These are phyloP conservation scores for Leccinum variicolor DNA, from an alignment of 768 basidiomycete species.

Conservation along the genomic window DNA sequence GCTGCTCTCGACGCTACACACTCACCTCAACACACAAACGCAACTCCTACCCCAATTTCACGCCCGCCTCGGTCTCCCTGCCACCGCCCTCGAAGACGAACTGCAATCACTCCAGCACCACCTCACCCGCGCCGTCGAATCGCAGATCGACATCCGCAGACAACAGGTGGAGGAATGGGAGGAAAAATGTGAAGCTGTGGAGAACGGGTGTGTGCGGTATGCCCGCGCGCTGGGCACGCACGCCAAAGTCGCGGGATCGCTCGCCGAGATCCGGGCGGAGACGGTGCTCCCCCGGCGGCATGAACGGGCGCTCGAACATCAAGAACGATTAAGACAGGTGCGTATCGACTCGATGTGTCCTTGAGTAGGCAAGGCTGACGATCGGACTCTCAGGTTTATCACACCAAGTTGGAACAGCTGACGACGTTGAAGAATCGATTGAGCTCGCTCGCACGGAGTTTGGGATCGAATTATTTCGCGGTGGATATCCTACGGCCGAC, in stretches of 20 bases:
- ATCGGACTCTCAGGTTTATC: slow-evolving; percentile 50
- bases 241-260: slow-evolving; percentile 58
- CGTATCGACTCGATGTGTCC: slow-evolving; percentile 18
- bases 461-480: slow-evolving; percentile 57
- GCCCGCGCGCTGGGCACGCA: slow-evolving; percentile 69
- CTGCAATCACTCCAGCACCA: slow-evolving; percentile 68
- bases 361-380: background rate
- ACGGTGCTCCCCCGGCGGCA: slow-evolving; percentile 69
- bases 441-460: slow-evolving; percentile 51
- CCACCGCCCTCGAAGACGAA: slow-evolving; percentile 79
- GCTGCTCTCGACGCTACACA: slow-evolving; percentile 72
- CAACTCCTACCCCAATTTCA: slow-evolving; percentile 80
- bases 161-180: slow-evolving; percentile 79
- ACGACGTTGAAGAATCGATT: slow-evolving; percentile 68
- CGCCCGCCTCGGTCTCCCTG: slow-evolving; percentile 77
- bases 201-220: slow-evolving; percentile 64
- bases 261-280: slow-evolving; percentile 70
- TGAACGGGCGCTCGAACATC: slow-evolving; percentile 63
- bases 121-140: slow-evolving; percentile 72
- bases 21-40: slow-evolving; percentile 77
- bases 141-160: slow-evolving; percentile 62
- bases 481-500: slow-evolving; percentile 52
- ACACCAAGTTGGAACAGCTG: slow-evolving; percentile 75
- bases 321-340: slow-evolving; percentile 79
- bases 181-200: slow-evolving; percentile 57